Evolutionary conservation across 495 filamentous ascomycete genomes (phyloP), one percentile per base, ranked within the genome.

Genomic region (Penicillium lividum): DNA sequence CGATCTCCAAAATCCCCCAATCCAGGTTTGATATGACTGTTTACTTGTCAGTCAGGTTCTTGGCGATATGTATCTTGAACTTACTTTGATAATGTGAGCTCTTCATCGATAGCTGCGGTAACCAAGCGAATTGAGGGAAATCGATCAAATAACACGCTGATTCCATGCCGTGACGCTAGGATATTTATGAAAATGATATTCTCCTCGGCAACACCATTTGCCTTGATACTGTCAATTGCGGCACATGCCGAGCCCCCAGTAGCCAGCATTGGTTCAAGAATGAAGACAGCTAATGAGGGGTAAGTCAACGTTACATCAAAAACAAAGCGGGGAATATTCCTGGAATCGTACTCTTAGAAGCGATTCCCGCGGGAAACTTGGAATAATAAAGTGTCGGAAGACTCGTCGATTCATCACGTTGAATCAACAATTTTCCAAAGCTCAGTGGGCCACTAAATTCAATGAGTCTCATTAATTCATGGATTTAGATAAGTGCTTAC

Each of bases 1-100:
- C 61, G 56, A 56, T 63, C 61, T 10, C 61, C 61, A 53, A 63
- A 63, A 33, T 63, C 61, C 3, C 61, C 61, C 8, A 63, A 51
- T 25, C 61, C 61, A 7, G 61, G 61, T 7, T 27, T 51, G 10
- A 63, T 63, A 48, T 56, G 36, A 22, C 61, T 62, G 42, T 36
- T 11, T 18, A 28, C 3, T 5, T 48, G 43, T 59, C 34, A 59
- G 30, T 9, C 31, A 36, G 34, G 8, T 27, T 4, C 4, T 30
- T 7, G 27, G 51, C 22, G 22, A 22, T 53, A 10, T 4, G 4
- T 7, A 3, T 49, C 13, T 43, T 25, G 27, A 11, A 56, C 61
- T 46, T 38, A 60, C 61, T 56, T 51, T 29, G 10, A 42, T 8
- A 51, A 27, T 6, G 56, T 59, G 7, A 63, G 51, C 5, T 53